phyloP scores from a whole-genome alignment of 2,329 filamentous ascomycete species.

The Aspergillus chevalieri region DNA sequence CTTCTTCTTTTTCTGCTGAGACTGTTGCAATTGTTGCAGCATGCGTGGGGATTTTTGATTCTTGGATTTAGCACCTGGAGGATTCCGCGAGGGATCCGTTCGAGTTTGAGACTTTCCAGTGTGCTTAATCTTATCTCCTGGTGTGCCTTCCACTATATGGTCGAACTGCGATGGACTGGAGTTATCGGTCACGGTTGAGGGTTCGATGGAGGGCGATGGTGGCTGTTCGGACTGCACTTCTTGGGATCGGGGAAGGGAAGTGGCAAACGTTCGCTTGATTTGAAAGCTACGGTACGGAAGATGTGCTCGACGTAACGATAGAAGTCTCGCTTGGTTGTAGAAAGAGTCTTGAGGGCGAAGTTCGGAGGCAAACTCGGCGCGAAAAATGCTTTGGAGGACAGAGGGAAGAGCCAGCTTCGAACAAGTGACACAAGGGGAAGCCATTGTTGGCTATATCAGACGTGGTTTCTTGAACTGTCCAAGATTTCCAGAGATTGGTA shows the following conservation, averaged over 20 bases:
- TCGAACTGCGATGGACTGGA: too few species aligned
- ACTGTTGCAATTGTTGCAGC: background rate
- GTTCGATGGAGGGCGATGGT: background rate
- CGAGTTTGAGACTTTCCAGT: background rate
- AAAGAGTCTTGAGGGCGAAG: conserved; percentile 4
- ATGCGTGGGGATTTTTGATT: background rate
- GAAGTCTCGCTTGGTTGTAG: background rate
- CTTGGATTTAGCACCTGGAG: background rate
- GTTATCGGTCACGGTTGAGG: background rate
- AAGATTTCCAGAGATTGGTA: background rate
- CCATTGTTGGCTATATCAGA: conserved; percentile 10
- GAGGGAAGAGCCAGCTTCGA: conserved; percentile 20
- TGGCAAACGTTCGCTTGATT: background rate
- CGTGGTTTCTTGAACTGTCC: background rate
- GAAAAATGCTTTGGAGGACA: conserved; percentile 19
- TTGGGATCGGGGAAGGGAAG: background rate
- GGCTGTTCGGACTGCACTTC: background rate
- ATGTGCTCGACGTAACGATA: background rate
- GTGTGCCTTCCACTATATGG: too few species aligned
- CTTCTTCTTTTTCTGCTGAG: conserved; percentile 18
- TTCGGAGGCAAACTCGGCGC: conserved; percentile 14
- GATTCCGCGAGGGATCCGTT: background rate
- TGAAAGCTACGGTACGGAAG: background rate
- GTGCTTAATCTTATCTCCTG: too few species aligned
- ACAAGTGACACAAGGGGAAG: conserved; percentile 17